These are phyloP conservation scores for Pelagomonas calceolata DNA, from an alignment of 108 stramenopile genomes.

Conservation along the genomic window DNA sequence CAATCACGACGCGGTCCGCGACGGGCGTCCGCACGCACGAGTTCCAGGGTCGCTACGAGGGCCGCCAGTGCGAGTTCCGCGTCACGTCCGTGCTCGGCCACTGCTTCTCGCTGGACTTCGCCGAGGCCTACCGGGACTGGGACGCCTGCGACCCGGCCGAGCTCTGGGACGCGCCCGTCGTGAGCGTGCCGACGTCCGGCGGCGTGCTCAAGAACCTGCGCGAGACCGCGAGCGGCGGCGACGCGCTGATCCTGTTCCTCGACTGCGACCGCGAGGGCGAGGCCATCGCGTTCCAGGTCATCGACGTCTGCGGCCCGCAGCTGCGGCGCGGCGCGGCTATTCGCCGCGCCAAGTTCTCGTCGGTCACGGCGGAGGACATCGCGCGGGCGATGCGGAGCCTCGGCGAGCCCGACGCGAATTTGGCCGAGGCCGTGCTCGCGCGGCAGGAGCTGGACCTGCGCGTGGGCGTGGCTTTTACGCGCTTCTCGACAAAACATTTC, in stretches of 20 bases:
- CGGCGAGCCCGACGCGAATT: constrained; percentile 72
- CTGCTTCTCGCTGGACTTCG: constrained; percentile 87
- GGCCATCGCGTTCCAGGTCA: constrained; percentile 90
- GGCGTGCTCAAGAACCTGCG: constrained; percentile 69
- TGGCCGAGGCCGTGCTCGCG: constrained; percentile 80
- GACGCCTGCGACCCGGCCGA: constrained; percentile 77
- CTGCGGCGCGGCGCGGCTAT: constrained; percentile 54
- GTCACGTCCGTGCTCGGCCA: constrained; percentile 90
- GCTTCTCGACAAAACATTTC: constrained; percentile 84
- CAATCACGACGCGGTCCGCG: constrained; percentile 15
- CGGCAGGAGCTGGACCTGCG: constrained; percentile 91
- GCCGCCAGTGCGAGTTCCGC: constrained; percentile 40
- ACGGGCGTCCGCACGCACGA: constrained; percentile 44
- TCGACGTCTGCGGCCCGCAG: constrained; percentile 60
- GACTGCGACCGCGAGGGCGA: constrained; percentile 94
- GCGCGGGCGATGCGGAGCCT: constrained; percentile 63
- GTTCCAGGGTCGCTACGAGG: constrained; percentile 65
- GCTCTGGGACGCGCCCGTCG: constrained; percentile 64
- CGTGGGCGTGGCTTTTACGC: constrained; percentile 85
- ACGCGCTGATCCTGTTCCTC: constrained; percentile 82
- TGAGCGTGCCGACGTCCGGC: constrained; percentile 57
- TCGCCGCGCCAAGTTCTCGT: constrained; percentile 83
- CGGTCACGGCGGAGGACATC: constrained; percentile 83
- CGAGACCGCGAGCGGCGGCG: constrained; percentile 49
- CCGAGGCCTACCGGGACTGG: constrained; percentile 71